Base-by-base conservation (phyloP, 306 rosid genomes). In the Cyclanthera cordifolia region DNA sequence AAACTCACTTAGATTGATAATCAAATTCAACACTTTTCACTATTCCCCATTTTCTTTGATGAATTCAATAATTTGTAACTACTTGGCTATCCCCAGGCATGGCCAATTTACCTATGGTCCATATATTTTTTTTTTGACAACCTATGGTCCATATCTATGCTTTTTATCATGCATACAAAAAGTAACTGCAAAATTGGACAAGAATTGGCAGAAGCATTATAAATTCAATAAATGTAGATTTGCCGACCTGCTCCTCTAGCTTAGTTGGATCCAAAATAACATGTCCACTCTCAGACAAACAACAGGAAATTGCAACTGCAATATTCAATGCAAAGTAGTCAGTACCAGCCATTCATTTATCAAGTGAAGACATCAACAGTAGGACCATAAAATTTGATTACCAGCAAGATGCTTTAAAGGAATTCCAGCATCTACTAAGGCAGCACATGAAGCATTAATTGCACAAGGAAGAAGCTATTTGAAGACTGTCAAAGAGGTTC, bases 381-480 rank as follows among this genome's bases (percentile, higher is more conserved):
- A 76, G 72, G 67, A 56, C 20, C 69, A 50, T 50, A 53, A 70
- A 60, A 72, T 50, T 72, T 51, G 23, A 72, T 78, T 89, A 93
- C 98, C 96, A 67, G 96, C 93, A 76, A 93, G 95, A 83, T 93
- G 94, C 68, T 80, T 89, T 19, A 93, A 79, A 67, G 98, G 96
- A 73, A 90, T 84, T 82, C 96, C 96, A 4, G 94, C 94, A 80
- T 89, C 96, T 9, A 93, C 91, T 63, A 89, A 85, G 43, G 98
- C 95, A 76, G 96, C 94, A 20, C 98, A 87, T 61, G 95, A 87
- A 4, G 96, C 94, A 80, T 93, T 93, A 60, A 93, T 87, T 72
- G 96, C 96, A 79, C 96, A 89, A 43, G 96, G 94, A 65, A 93
- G 88, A 73, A 93, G 96, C 96, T 89, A 81, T 45, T 39, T 9